These are phyloP conservation scores for Auxenochlorella protothecoides DNA, from an alignment of 139 green algal species.

Conservation along the genomic window DNA sequence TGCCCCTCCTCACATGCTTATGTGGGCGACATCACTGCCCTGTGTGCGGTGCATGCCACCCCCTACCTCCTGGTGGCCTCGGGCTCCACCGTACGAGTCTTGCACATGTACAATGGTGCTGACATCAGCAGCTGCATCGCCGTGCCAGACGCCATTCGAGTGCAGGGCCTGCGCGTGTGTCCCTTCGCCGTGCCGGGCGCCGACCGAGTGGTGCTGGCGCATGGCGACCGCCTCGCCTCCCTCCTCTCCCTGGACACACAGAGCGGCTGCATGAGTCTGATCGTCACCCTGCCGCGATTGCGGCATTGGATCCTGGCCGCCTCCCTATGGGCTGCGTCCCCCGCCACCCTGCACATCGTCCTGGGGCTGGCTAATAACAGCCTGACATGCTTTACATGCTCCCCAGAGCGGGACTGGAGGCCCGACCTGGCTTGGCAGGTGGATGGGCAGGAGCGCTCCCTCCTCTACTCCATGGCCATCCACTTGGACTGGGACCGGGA, in stretches of 20 bases:
- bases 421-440: neutral
- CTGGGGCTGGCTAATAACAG: neutral
- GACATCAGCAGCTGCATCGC: neutral
- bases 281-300: neutral
- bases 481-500: neutral
- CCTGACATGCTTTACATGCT: neutral
- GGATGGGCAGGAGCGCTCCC: slow-evolving; percentile 14
- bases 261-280: no score
- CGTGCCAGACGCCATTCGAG: neutral
- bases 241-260: no score
- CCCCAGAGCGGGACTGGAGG: neutral
- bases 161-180: no score
- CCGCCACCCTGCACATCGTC: neutral
- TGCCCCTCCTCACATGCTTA: neutral
- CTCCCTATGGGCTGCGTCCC: neutral
- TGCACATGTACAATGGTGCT: neutral
- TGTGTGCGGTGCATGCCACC: neutral
- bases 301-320: neutral
- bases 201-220: neutral
- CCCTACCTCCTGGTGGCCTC: neutral
- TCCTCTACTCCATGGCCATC: slow-evolving; percentile 42
- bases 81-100: neutral
- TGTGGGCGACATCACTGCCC: neutral
- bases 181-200: neutral
- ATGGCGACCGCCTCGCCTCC: neutral